Evolutionary conservation across 805 yeast genomes (phyloP).

Genomic region (Middelhovenomyces tepae): DNA sequence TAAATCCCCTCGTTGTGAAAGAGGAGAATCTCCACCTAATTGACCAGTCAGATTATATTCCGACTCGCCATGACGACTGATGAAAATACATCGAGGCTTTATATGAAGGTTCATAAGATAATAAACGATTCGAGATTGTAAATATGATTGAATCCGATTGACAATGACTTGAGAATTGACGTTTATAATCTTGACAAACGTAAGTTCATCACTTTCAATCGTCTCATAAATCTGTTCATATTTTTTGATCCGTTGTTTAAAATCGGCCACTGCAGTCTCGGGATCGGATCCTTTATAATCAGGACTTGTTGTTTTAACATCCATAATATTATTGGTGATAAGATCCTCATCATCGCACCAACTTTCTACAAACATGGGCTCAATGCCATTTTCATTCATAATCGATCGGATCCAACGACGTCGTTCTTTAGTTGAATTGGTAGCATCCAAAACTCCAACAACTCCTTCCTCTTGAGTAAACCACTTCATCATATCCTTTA

Average conservation of each 20-base stretch:
- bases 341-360: slow-evolving; percentile 79
- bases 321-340: slow-evolving; percentile 69
- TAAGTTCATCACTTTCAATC: slow-evolving; percentile 49
- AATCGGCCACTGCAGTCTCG: slow-evolving; percentile 64
- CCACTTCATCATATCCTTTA: slow-evolving; percentile 80
- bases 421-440: slow-evolving; percentile 72
- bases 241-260: slow-evolving; percentile 59
- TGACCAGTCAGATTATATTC: slow-evolving; percentile 86
- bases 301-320: slow-evolving; percentile 80
- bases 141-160: slow-evolving; percentile 77
- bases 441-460: slow-evolving; percentile 91
- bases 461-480: slow-evolving; percentile 69
- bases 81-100: slow-evolving; percentile 86
- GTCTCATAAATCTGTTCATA: slow-evolving; percentile 76
- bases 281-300: slow-evolving; percentile 65
- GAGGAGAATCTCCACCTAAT: slow-evolving; percentile 89
- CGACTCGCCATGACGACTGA: slow-evolving; percentile 94
- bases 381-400: slow-evolving; percentile 46
- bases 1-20: slow-evolving; percentile 74
- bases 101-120: slow-evolving; percentile 93
- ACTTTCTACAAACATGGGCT: slow-evolving; percentile 88
- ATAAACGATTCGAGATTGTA: slow-evolving; percentile 88
- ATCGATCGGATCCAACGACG: slow-evolving; percentile 50
- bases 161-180: slow-evolving; percentile 82
- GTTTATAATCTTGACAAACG: slow-evolving; percentile 82